Evolutionary conservation across 2,329 filamentous ascomycete genomes (phyloP).

Genomic region (Aspergillus novoparasiticus): DNA sequence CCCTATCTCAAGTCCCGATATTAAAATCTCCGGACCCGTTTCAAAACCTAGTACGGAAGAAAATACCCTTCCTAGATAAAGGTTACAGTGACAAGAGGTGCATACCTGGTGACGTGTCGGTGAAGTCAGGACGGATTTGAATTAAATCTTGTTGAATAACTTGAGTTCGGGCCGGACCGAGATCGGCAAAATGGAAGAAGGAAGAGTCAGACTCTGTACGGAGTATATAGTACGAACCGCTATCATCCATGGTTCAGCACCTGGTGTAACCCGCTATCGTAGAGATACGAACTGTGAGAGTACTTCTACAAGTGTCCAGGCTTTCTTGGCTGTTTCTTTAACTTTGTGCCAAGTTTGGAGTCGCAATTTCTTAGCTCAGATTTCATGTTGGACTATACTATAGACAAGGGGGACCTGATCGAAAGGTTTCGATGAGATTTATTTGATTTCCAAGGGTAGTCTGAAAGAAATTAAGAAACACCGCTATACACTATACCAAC

Average conservation of each 20-base stretch:
- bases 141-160: neutral
- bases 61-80: too few species aligned
- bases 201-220: too few species aligned
- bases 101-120: neutral
- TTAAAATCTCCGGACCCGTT: too few species aligned
- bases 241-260: neutral
- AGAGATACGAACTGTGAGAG: neutral
- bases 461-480: neutral
- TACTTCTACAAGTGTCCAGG: neutral
- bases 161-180: slow-evolving; percentile 6
- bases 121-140: neutral
- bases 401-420: neutral
- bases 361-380: neutral
- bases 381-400: too few species aligned
- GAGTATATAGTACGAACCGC: neutral
- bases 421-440: neutral
- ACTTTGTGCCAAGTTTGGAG: neutral
- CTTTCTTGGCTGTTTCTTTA: neutral
- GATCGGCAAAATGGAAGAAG: neutral
- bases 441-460: neutral
- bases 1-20: too few species aligned
- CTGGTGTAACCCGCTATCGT: neutral
- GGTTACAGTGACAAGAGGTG: neutral
- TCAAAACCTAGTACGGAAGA: too few species aligned
- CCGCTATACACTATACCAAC: neutral